Conservation (phyloP, 2,329 filamentous ascomycete species). For the Penicillium sp. region DNA sequence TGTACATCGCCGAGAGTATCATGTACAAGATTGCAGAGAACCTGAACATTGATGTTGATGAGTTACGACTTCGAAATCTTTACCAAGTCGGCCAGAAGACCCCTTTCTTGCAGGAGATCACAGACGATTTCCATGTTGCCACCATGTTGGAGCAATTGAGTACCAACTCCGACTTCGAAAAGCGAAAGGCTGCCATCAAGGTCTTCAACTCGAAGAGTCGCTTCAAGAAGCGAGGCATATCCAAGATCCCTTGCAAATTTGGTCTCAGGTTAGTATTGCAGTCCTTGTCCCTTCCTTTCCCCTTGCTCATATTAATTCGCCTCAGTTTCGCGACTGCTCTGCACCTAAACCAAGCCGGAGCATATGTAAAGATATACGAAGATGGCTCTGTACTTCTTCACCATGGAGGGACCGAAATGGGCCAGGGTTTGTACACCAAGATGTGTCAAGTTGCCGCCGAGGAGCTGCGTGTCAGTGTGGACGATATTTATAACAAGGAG, state of each 20-base stretch:
- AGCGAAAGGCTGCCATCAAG: not conserved
- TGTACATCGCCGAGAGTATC: not conserved
- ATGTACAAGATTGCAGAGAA: not conserved
- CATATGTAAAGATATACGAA: slow-evolving; percentile 1
- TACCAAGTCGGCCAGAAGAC: not conserved
- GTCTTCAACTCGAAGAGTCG: not conserved
- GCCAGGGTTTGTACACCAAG: not conserved
- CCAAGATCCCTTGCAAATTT: not conserved
- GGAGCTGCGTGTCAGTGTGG: not conserved
- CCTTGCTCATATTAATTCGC: not conserved
- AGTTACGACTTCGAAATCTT: not conserved
- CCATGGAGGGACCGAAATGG: slow-evolving; percentile 1
- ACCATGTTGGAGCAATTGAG: not conserved
- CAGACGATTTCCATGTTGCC: not conserved
- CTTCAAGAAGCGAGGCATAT: slow-evolving; percentile 2
- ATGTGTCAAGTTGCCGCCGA: not conserved
- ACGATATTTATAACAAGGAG: slow-evolving; percentile 1
- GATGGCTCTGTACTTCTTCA: not conserved
- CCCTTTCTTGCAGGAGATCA: slow-evolving; percentile 1
- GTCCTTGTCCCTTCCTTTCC: not conserved
- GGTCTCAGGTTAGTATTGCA: not conserved
- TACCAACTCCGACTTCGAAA: not conserved
- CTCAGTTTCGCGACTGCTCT: not conserved
- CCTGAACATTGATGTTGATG: not conserved
- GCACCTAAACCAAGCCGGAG: not conserved